phyloP scores from a whole-genome alignment of 2,329 filamentous ascomycete genomes.

The Bipolaris victoriae region DNA sequence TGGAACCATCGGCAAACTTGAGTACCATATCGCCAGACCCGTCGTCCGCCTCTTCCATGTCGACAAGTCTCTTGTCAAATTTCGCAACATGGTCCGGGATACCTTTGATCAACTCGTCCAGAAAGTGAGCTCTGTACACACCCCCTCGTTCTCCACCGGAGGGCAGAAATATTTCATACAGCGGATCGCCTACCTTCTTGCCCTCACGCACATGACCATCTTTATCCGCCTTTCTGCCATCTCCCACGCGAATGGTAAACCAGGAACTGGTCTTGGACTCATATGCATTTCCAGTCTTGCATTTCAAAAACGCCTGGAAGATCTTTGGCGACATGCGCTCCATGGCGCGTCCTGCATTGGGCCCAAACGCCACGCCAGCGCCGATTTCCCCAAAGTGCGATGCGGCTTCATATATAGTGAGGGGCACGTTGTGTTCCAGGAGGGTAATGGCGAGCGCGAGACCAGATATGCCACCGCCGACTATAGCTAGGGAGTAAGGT shows the following conservation, averaged over 20 bases:
- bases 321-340: slow-evolving; percentile 56
- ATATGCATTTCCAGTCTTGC: slow-evolving; percentile 49
- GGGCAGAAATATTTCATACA: slow-evolving; percentile 38
- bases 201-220: slow-evolving; percentile 37
- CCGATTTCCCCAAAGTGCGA: slow-evolving; percentile 63
- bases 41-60: slow-evolving; percentile 38
- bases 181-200: slow-evolving; percentile 38
- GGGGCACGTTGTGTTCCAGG: slow-evolving; percentile 52
- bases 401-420: slow-evolving; percentile 64
- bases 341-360: slow-evolving; percentile 63
- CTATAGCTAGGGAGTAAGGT: slow-evolving; percentile 59
- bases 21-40: slow-evolving; percentile 46
- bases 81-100: slow-evolving; percentile 53
- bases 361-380: slow-evolving; percentile 63
- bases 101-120: slow-evolving; percentile 58
- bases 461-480: slow-evolving; percentile 66
- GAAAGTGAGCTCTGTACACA: slow-evolving; percentile 58
- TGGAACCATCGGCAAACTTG: slow-evolving; percentile 56
- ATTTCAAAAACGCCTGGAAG: slow-evolving; percentile 50
- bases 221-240: slow-evolving; percentile 39
- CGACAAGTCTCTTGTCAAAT: slow-evolving; percentile 52
- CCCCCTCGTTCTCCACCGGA: slow-evolving; percentile 39
- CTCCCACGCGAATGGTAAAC: slow-evolving; percentile 44
- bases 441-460: slow-evolving; percentile 62
- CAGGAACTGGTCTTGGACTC: slow-evolving; percentile 30